Evolutionary conservation across 176 grass and related monocot genomes (phyloP).

Genomic region (Phyllostachys edulis): DNA sequence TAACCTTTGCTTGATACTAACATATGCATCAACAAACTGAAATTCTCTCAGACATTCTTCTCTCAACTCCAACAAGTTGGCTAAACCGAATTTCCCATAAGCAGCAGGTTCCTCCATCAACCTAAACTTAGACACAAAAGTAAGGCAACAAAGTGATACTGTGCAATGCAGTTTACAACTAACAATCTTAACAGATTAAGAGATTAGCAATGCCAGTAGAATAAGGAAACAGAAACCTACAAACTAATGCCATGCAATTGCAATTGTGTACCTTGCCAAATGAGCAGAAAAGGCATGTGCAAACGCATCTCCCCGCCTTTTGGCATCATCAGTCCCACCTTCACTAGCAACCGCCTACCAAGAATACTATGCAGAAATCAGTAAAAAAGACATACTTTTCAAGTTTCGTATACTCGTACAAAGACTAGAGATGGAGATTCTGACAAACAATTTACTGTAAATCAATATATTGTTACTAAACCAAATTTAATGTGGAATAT

Average conservation of each 20-base stretch:
- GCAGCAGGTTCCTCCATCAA: constrained; percentile 98
- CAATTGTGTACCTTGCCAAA: constrained; percentile 70
- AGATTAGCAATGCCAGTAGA: not conserved
- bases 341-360: constrained; percentile 94
- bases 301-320: constrained; percentile 95
- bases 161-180: not conserved
- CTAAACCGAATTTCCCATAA: constrained; percentile 95
- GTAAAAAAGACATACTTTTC: not conserved
- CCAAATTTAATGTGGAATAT: not conserved
- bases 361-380: constrained; percentile 14
- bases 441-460: not conserved
- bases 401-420: not conserved
- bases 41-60: constrained; percentile 99
- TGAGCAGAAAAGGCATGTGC: constrained; percentile 97
- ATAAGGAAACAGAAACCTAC: constrained; percentile 9
- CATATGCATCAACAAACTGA: constrained; percentile 92
- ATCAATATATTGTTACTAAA: not conserved
- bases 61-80: constrained; percentile 86
- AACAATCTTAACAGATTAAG: not conserved
- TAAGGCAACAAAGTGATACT: constrained; percentile 34
- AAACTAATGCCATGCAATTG: constrained; percentile 15
- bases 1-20: constrained; percentile 98
- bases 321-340: constrained; percentile 96
- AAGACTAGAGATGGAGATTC: not conserved
- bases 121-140: constrained; percentile 53